Evolutionary conservation across 306 rosid species (phyloP).

Genomic region (Pterocarpus macrocarpus): DNA sequence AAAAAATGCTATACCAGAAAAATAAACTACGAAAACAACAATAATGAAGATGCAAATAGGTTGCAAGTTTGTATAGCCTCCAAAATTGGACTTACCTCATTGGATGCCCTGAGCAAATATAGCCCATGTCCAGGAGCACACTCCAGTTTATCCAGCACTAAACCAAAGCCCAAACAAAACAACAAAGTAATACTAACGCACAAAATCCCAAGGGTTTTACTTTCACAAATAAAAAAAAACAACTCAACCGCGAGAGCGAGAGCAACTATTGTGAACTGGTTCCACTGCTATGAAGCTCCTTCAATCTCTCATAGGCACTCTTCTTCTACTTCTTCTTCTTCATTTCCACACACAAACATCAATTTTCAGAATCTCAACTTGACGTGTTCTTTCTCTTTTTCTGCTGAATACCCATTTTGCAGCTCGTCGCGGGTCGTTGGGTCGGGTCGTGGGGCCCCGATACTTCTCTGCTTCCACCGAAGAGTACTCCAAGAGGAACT

Average conservation of each 20-base stretch:
- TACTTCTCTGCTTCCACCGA: slow-evolving; percentile 62
- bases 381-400: neutral
- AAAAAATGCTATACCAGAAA: no score
- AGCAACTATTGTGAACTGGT: slow-evolving; percentile 13
- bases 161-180: slow-evolving; percentile 16
- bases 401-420: slow-evolving; percentile 45
- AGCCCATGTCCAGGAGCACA: neutral
- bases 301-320: slow-evolving; percentile 64
- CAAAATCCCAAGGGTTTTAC: slow-evolving; percentile 52
- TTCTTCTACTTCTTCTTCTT: neutral
- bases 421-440: slow-evolving; percentile 57
- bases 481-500: slow-evolving; percentile 73
- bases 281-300: slow-evolving; percentile 65
- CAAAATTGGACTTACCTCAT: neutral
- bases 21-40: no score
- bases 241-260: neutral
- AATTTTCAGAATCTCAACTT: slow-evolving; percentile 13
- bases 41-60: no score
- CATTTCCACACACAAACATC: neutral
- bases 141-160: neutral
- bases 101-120: no score
- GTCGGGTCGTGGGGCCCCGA: slow-evolving; percentile 63
- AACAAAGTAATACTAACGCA: neutral
- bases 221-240: neutral
- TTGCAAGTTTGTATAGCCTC: no score